phyloP scores from a whole-genome alignment of 306 rosid genomes.

The Lathyrus sativus region DNA sequence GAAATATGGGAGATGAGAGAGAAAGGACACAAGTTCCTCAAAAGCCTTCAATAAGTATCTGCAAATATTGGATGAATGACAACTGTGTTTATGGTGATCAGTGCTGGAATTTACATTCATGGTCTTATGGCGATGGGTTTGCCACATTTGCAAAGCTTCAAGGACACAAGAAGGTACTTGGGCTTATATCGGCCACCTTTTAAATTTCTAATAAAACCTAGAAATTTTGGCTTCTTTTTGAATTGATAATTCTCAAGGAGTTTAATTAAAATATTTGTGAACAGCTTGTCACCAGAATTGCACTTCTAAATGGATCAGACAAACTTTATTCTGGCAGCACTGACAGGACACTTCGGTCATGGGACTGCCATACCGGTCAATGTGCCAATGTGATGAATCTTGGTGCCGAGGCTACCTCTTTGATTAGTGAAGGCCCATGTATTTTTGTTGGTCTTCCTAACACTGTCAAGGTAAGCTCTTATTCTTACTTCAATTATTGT shows the following conservation, averaged over 20 bases:
- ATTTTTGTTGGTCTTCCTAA: conserved; percentile 50
- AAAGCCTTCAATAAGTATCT: conserved; percentile 26
- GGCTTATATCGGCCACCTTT: not conserved
- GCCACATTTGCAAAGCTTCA: conserved; percentile 46
- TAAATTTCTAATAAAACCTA: too few relatives aligned
- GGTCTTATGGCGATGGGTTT: conserved; percentile 43
- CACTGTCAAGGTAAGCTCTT: conserved; percentile 45
- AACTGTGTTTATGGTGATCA: conserved; percentile 45
- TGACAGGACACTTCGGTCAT: conserved; percentile 44
- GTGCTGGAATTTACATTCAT: conserved; percentile 45
- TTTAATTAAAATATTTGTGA: too few relatives aligned
- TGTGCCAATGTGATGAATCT: conserved; percentile 38
- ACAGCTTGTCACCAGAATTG: too few relatives aligned
- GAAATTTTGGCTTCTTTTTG: too few relatives aligned
- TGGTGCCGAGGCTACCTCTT: conserved; percentile 40
- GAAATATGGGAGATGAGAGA: not conserved
- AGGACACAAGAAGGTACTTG: conserved; percentile 51
- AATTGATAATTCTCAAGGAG: too few relatives aligned
- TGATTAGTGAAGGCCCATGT: conserved; percentile 49
- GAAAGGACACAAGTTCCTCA: not conserved
- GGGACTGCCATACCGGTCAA: conserved; percentile 51
- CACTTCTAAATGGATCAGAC: too few relatives aligned
- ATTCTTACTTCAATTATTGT: not conserved
- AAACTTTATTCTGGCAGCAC: conserved; percentile 44
- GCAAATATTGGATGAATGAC: conserved; percentile 43